Evolutionary conservation across 1,139 yeast genomes (phyloP).

Genomic region (Scheffersomyces quercinus): DNA sequence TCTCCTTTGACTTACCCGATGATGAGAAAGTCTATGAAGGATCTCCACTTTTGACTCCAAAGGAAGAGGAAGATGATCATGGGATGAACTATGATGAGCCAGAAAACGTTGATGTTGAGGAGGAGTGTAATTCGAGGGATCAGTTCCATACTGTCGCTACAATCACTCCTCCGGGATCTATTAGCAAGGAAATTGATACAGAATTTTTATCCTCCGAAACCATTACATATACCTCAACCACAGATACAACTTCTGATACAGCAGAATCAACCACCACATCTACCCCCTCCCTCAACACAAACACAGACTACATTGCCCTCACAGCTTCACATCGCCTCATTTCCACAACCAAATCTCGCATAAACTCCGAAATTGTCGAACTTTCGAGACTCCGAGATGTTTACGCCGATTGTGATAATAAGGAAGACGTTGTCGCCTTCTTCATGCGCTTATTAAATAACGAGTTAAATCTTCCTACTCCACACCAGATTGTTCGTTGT

Average conservation of each 20-base stretch:
- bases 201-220: not conserved
- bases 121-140: constrained; percentile 2
- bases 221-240: constrained; percentile 1
- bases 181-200: not conserved
- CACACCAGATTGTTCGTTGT: constrained; percentile 32
- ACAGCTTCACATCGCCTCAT: constrained; percentile 36
- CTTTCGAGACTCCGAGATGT: constrained; percentile 24
- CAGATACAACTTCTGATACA: not conserved
- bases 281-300: constrained; percentile 21
- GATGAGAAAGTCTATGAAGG: constrained; percentile 26
- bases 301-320: constrained; percentile 43
- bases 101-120: constrained; percentile 7
- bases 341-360: constrained; percentile 21
- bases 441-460: constrained; percentile 30
- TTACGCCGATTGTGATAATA: constrained; percentile 16
- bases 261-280: not conserved
- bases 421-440: constrained; percentile 29
- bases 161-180: not conserved
- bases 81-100: constrained; percentile 13
- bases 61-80: constrained; percentile 42
- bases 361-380: constrained; percentile 34
- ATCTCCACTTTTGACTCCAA: constrained; percentile 45
- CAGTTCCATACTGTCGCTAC: not conserved
- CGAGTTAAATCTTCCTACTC: constrained; percentile 38
- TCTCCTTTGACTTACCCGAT: constrained; percentile 24